Base-by-base conservation (phyloP, 2,329 filamentous ascomycete species). In the Nemania abortiva region DNA sequence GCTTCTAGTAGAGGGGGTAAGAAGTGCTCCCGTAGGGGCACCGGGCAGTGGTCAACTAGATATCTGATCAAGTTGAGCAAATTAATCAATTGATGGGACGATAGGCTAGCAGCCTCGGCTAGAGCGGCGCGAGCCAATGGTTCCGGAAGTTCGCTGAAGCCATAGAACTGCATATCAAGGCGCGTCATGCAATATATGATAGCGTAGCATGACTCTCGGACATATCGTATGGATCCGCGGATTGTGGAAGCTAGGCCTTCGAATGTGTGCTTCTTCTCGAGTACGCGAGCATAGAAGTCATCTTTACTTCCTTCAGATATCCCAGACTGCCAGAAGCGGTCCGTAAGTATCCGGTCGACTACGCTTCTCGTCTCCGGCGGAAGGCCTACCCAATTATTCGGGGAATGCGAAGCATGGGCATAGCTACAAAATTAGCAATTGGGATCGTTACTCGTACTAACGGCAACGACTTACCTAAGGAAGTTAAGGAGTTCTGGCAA, bases 311-410 rank as follows among this genome's bases (percentile, higher is more conserved):
- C 96, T 70, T 91, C 92, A 0, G 96, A 98, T 59, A 99, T 99
- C 10, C 96, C 96, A 6, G 95, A 94, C 84, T 99, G 96, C 96
- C 96, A 99, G 79, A 99, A 99, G 27, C 96, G 88, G 80, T 99
- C 96, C 15, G 94, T 97, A 24, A 99, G 83, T 22, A 98, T 94
- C 24, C 93, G 89, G 52, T 90, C 88, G 47, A 98, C 92, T 61
- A 97, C 89, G 5, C 87, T 83, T 67, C 90, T 90, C 85, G 97
- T 91, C 50, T 97, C 93, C 11, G 84, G 79, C 1, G 94, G 91
- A 18, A 97, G 82, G 37, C 90, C 88, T 10, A 87, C 85, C 95
- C 96, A 99, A 77, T 94, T 97, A 22, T 88, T 85, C 1, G 93
- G 89, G 75, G 97, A 95, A 77, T 97, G 94, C 70, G 97, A 95